These are phyloP conservation scores for Brettanomyces anomalus DNA, from an alignment of 805 yeast species.

Conservation along the genomic window DNA sequence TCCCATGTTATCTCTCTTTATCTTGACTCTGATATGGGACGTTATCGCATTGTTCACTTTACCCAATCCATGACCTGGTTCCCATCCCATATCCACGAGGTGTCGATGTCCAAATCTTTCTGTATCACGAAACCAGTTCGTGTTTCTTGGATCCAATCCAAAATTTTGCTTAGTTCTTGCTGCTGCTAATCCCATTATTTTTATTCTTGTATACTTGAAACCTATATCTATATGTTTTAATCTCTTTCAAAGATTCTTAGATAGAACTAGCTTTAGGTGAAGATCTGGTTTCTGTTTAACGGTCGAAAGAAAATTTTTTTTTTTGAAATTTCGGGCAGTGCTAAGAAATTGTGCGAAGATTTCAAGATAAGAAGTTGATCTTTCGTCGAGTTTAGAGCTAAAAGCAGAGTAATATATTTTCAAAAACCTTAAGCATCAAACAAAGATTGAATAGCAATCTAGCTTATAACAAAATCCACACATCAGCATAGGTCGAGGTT, in stretches of 20 bases:
- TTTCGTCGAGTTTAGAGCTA: not conserved
- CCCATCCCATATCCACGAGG: conserved; percentile 80
- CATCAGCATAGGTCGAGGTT: too few relatives aligned
- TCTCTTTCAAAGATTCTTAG: too few relatives aligned
- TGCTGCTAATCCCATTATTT: conserved; percentile 72
- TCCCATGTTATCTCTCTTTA: conserved; percentile 80
- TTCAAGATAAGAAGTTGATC: too few relatives aligned
- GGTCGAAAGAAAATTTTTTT: not conserved
- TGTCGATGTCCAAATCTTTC: conserved; percentile 83
- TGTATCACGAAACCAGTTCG: conserved; percentile 86
- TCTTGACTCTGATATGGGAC: conserved; percentile 71
- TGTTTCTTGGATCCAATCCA: conserved; percentile 90
- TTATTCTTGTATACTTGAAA: not conserved
- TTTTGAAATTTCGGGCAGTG: too few relatives aligned
- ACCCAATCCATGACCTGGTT: conserved; percentile 86
- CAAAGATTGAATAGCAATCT: too few relatives aligned
- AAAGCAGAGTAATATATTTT: not conserved
- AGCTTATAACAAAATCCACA: too few relatives aligned
- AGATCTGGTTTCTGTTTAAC: not conserved
- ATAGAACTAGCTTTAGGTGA: too few relatives aligned
- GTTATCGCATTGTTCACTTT: conserved; percentile 56
- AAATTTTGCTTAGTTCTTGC: conserved; percentile 72
- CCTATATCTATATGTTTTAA: too few relatives aligned
- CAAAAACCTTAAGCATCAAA: too few relatives aligned
- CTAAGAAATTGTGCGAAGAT: too few relatives aligned